Evolutionary conservation across 2,329 filamentous ascomycete species (phyloP), one percentile per base, ranked within the genome.

Genomic region (Colletotrichum horii): DNA sequence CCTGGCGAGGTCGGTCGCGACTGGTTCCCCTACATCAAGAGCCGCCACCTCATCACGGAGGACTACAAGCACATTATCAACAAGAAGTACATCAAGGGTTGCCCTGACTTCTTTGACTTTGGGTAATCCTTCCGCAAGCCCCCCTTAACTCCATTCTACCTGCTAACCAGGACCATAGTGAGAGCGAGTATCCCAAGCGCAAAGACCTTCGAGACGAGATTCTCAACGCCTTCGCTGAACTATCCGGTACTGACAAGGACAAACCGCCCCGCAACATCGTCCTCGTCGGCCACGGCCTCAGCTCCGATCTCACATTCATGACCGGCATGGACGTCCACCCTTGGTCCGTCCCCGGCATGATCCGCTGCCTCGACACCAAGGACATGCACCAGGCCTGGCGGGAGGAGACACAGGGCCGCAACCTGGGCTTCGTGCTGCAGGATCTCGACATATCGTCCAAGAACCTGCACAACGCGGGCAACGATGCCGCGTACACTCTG

Each of bases 61-160:
- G 96, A 98, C 79, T 88, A 94, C 79, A 83, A 86, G 1, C 85
- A 93, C 79, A 85, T 94, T 43, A 84, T 89, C 70, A 99, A 99
- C 84, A 81, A 82, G 0, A 85, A 90, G 16, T 97, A 91, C 78
- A 91, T 98, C 52, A 78, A 84, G 3, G 96, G 96, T 3, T 95
- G 94, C 77, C 93, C 96, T 1, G 92, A 94, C 34, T 82, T 83
- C 3, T 97, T 96, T 81, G 87, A 93, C 34, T 98, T 98, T 83
- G 95, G 93, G 87, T 94, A 71, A n/a, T 9, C 22, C 19, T 8
- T 16, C 9, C 26, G 3, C 26, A 11, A 60, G 19, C 9, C 16
- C 56, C 48, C 12, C 32, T 28, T 14, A 38, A 34, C 12, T 16
- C 4, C 12, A 7, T 52, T 4, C 2, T 4, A 4, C 43, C 43